Evolutionary conservation across 2,329 filamentous ascomycete genomes (phyloP).

Genomic region (Magnaporthales sp.): DNA sequence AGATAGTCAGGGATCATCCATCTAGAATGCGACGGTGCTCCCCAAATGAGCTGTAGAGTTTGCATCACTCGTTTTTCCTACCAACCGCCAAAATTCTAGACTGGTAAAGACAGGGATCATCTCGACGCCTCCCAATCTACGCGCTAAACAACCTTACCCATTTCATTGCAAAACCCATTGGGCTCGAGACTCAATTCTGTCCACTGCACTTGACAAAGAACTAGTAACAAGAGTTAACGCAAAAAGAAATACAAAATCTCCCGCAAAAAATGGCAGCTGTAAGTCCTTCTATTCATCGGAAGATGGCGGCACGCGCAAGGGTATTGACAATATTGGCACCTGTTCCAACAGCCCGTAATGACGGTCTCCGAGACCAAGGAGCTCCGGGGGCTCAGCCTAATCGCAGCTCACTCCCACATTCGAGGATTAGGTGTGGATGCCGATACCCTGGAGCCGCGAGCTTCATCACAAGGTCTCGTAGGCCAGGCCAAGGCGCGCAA

Average conservation of each 20-base stretch:
- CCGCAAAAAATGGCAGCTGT: slow-evolving; percentile 11
- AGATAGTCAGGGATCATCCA: background rate
- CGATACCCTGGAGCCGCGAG: slow-evolving; percentile 80
- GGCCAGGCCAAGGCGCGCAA: slow-evolving; percentile 96
- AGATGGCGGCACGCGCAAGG: slow-evolving; percentile 3
- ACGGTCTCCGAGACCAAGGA: slow-evolving; percentile 94
- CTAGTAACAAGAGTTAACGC: background rate
- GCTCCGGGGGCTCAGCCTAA: slow-evolving; percentile 91
- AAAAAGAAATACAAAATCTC: background rate
- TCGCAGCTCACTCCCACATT: slow-evolving; percentile 97
- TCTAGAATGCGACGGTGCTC: background rate
- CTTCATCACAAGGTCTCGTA: slow-evolving; percentile 83
- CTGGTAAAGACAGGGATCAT: background rate
- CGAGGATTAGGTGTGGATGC: slow-evolving; percentile 88
- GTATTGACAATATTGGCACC: slow-evolving; percentile 5
- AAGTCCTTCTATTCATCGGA: slow-evolving; percentile 2
- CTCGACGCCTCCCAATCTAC: background rate
- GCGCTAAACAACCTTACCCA: background rate
- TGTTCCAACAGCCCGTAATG: slow-evolving; percentile 40
- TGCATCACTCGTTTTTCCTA: background rate
- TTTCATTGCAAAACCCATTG: background rate
- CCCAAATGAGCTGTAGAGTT: background rate
- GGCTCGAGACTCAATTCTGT: background rate
- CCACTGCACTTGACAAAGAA: background rate
- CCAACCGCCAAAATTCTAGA: slow-evolving; percentile 1